Base-by-base conservation (phyloP, 352 stramenopile genomes). In the Pythium guiyangense region DNA sequence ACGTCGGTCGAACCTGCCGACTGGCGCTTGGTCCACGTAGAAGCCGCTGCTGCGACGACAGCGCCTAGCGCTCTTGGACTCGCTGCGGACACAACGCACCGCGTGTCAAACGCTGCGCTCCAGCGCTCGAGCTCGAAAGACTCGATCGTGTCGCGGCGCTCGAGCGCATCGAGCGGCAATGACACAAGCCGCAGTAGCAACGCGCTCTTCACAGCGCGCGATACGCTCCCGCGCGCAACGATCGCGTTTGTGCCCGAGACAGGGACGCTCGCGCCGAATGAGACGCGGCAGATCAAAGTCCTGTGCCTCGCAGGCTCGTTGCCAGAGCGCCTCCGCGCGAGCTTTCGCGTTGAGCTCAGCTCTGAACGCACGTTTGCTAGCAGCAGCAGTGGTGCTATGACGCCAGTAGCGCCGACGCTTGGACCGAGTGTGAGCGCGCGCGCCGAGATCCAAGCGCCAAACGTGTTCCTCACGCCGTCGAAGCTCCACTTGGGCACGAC, bases 361-460 rank as follows among this genome's bases (percentile, higher is more conserved):
- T 39, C 55, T 8, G 73, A 84, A 34, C 57, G 46, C 6, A 52
- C 29, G 2, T 84, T 84, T 15, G 52, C 52, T 0, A 34, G 42
- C 22, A 18, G 6, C 14, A 43, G 26, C 42, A 22, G 40, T 25
- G 43, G 8, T 18, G n/a, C 20, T 43, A n/a, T n/a, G n/a, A n/a
- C n/a, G n/a, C n/a, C n/a, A n/a, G 12, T 20, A 26, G n/a, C 18
- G 26, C 18, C 25, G 20, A 27, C 12, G 43, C 18, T 37, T 2
- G 20, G 26, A 6, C 50, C 52, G 15, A 60, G 56, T 3, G 76
- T 88, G 48, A 84, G 77, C n/a, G 74, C 74, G 6, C 74, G 84
- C 3, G 81, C 75, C 20, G 79, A 91, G 60, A 90, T 94, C 58
- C 81, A 94, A 37, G 81, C 70, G 10, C 81, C 84, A 6, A 88